Base-by-base conservation (phyloP, 352 stramenopile genomes). In the Pythium scleroteichum region DNA sequence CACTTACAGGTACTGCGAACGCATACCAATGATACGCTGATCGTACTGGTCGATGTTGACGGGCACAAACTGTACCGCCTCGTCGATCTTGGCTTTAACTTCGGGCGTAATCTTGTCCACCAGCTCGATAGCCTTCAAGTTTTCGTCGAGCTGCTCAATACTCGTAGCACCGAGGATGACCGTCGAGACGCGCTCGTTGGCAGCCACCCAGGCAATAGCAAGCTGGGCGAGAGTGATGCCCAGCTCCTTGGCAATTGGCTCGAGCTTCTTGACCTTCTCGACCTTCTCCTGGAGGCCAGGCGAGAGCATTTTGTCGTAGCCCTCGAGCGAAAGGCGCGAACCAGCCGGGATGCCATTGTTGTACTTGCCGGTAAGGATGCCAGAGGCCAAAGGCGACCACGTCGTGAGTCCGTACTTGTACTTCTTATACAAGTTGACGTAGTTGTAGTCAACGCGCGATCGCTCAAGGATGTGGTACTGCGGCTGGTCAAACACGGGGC, bases 311-410 rank as follows among this genome's bases (percentile, higher is more conserved):
- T 53, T 47, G 63, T 80, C 84, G 66, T 77, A 85, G 50, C 68
- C 48, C 2, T 71, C 59, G 32, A 83, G 70, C 26, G 75, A 82
- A 33, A 83, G 47, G 66, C 72, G 79, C 12, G 71, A 94, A 26
- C 74, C 82, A 8, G 86, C 82, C 4, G 83, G 83, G 20, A 89
- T 85, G 2, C 75, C 78, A 13, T 78, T 78, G 61, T 70, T 86
- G 79, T 92, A 92, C 57, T 93, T 93, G 44, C 81, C 81, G 19
- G 85, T 90, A 2, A 94, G 59, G 7, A 93, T 49, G 22, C 85
- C 85, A 7, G 68, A 82, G 3, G 76, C 75, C 5, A 94, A 13
- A 5, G 38, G 38, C 38, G 38, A 44, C 38, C 38, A 44, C 38
- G 38, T 44, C 38, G 38, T 44, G 38, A 44, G 38, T 5, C 38